Conservation (phyloP, 352 stramenopile species). For the Pythium utonaiense region DNA sequence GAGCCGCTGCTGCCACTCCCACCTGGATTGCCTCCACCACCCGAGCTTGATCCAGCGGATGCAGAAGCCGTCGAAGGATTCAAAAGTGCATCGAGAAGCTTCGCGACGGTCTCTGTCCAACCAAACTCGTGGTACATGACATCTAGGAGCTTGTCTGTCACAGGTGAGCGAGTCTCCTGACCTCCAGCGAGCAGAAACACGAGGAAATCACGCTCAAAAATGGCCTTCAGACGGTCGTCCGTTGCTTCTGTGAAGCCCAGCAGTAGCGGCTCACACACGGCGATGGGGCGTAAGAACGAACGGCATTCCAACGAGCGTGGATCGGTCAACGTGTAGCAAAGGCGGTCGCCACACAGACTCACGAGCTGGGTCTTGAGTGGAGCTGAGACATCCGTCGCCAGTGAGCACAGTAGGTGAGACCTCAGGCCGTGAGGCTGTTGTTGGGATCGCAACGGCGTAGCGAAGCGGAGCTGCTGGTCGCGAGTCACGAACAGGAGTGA, state of each 20-base stretch:
- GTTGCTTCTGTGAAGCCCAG: slow-evolving; percentile 33
- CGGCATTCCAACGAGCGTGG: slow-evolving; percentile 33
- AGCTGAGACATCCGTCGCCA: slow-evolving; percentile 18
- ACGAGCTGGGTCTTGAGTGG: slow-evolving; percentile 37
- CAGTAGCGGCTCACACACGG: slow-evolving; percentile 51
- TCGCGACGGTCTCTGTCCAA: slow-evolving; percentile 53
- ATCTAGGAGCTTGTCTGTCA: slow-evolving; percentile 42
- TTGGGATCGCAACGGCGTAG: slow-evolving; percentile 34
- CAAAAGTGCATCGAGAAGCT: slow-evolving; percentile 37
- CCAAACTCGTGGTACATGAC: slow-evolving; percentile 49
- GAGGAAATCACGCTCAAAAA: slow-evolving; percentile 63
- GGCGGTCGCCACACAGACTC: slow-evolving; percentile 44
- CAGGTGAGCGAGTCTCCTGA: slow-evolving; percentile 37
- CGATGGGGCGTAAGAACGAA: slow-evolving; percentile 37
- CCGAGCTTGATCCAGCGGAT: neutral
- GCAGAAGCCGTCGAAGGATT: slow-evolving; percentile 10
- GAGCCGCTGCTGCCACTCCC: slow-evolving; percentile 20
- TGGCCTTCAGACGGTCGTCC: slow-evolving; percentile 36
- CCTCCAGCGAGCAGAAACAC: slow-evolving; percentile 44
- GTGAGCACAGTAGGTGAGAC: slow-evolving; percentile 31
- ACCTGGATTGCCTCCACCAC: slow-evolving; percentile 19
- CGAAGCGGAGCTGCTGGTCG: slow-evolving; percentile 48
- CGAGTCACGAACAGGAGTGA: slow-evolving; percentile 57
- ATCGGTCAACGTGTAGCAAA: slow-evolving; percentile 49
- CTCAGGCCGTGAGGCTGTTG: neutral